These are phyloP conservation scores for Gyromitra esculenta DNA, from an alignment of 2,329 filamentous ascomycete genomes.

Conservation along the genomic window DNA sequence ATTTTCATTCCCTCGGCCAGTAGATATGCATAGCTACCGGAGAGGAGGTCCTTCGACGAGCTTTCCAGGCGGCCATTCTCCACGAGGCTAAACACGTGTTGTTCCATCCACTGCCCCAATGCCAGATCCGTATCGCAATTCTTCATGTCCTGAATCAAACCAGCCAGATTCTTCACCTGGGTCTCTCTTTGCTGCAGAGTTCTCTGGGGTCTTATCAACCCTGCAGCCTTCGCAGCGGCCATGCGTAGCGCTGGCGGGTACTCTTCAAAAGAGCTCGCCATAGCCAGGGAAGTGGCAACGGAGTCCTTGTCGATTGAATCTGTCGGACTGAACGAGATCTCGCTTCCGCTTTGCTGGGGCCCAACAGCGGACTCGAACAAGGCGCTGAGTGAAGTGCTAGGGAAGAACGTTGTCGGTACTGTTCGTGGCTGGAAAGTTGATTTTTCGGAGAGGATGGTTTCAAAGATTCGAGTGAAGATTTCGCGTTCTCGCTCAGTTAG, in stretches of 20 bases:
- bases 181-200: constrained; percentile 25
- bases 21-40: constrained; percentile 55
- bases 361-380: constrained; percentile 57
- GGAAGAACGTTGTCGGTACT: constrained; percentile 22
- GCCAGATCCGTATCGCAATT: constrained; percentile 54
- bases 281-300: constrained; percentile 51
- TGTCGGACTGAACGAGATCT: constrained; percentile 55
- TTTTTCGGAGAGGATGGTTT: constrained; percentile 50
- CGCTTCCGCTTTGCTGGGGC: constrained; percentile 51
- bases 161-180: constrained; percentile 25
- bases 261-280: constrained; percentile 51
- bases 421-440: constrained; percentile 21
- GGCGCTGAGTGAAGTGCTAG: constrained; percentile 48
- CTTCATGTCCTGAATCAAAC: constrained; percentile 36
- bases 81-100: constrained; percentile 53
- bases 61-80: not conserved
- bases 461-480: constrained; percentile 55
- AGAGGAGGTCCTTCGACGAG: constrained; percentile 7
- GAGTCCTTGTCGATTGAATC: constrained; percentile 33
- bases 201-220: constrained; percentile 41
- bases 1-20: constrained; percentile 53
- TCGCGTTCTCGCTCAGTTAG: constrained; percentile 53
- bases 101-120: constrained; percentile 53
- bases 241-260: constrained; percentile 54
- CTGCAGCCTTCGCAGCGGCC: constrained; percentile 56